A percentile compares a stretch with the other conserved stretches of the same genome.
These are phyloP conservation scores for Beta vulgaris DNA, from an alignment of 148 eudicot genomes.

Conservation along the genomic window DNA sequence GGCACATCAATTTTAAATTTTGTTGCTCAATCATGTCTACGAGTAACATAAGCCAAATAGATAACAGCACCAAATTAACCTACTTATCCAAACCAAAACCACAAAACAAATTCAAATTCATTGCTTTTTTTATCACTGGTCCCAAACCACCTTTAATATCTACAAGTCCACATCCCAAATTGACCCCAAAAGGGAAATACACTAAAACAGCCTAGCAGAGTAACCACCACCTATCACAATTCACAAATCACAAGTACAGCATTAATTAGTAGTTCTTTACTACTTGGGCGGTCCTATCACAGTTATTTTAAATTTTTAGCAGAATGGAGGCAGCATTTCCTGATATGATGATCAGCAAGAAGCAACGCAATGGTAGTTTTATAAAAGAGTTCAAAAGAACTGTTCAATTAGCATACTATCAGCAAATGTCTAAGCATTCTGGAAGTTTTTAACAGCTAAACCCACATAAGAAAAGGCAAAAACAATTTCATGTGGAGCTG, in stretches of 20 bases:
- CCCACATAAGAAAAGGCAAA: background rate
- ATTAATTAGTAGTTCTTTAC: background rate
- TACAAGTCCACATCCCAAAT: background rate
- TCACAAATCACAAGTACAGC: background rate
- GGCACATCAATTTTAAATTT: too few relatives aligned
- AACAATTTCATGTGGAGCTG: background rate
- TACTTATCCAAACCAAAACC: background rate
- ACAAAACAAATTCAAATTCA: background rate
- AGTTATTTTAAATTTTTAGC: background rate
- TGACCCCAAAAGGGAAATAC: background rate
- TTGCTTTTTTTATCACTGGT: background rate
- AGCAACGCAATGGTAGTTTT: background rate
- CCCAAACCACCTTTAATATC: background rate
- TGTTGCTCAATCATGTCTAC: background rate
- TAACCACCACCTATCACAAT: background rate
- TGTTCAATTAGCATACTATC: background rate
- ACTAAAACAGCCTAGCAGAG: background rate
- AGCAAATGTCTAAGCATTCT: background rate
- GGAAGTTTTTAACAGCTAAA: background rate
- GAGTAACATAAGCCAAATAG: background rate
- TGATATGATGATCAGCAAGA: background rate
- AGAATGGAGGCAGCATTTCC: background rate
- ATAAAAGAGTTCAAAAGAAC: background rate
- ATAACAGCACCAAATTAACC: background rate
- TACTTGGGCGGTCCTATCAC: background rate